phyloP scores from a whole-genome alignment of 192 early-diverging fungal species.

The Entomortierella lignicola region DNA sequence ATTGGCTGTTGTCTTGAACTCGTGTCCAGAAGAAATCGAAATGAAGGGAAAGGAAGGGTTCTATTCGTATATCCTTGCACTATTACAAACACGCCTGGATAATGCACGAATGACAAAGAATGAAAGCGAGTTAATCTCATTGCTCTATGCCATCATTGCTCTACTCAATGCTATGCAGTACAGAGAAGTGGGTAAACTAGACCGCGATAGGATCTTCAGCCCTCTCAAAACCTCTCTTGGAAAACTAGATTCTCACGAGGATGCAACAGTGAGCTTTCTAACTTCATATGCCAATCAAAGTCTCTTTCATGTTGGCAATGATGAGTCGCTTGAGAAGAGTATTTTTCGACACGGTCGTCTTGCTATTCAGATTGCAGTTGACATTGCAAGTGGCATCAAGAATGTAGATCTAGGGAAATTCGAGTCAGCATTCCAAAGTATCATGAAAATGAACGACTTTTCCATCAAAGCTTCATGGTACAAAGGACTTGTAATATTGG shows the following conservation, averaged over 20 bases:
- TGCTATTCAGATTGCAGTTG: neutral
- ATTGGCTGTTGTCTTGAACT: no score
- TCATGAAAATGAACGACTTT: neutral
- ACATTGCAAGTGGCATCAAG: neutral
- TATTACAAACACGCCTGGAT: neutral
- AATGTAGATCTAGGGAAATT: neutral
- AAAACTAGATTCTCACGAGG: neutral
- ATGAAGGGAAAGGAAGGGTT: neutral
- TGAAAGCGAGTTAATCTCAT: neutral
- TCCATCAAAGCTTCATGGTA: neutral
- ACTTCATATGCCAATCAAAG: neutral
- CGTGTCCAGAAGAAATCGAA: neutral
- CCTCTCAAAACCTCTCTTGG: neutral
- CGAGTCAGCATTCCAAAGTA: neutral
- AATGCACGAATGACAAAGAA: neutral
- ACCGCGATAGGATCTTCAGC: neutral
- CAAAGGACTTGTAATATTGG: neutral
- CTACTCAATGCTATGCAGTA: neutral
- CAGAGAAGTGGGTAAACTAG: neutral
- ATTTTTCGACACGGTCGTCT: neutral
- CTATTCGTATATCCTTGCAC: neutral
- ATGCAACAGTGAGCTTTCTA: neutral
- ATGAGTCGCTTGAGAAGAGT: neutral
- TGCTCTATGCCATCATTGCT: neutral
- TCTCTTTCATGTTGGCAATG: neutral